Evolutionary conservation across 2,329 filamentous ascomycete species (phyloP).

Genomic region (Pseudogymnoascus sp.): DNA sequence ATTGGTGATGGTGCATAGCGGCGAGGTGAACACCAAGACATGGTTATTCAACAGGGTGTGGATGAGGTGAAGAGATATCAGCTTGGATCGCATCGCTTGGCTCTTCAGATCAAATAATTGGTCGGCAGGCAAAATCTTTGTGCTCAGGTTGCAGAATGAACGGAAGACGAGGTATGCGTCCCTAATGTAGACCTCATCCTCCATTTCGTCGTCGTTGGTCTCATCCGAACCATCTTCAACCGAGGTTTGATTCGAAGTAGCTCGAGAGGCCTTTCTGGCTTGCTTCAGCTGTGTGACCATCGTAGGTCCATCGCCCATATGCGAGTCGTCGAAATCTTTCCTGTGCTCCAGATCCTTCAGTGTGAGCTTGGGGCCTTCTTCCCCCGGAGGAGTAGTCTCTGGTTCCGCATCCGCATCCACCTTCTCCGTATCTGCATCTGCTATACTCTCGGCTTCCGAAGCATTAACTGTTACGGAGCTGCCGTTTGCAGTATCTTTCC

Average conservation of each 20-base stretch:
- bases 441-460: slow-evolving; percentile 22
- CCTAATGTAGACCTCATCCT: slow-evolving; percentile 94
- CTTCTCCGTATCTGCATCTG: slow-evolving; percentile 18
- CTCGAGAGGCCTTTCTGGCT: slow-evolving; percentile 34
- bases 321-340: slow-evolving; percentile 61
- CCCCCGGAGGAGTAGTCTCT: slow-evolving; percentile 24
- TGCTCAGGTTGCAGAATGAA: slow-evolving; percentile 95
- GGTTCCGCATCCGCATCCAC: slow-evolving; percentile 17
- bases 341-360: slow-evolving; percentile 61
- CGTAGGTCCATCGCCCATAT: slow-evolving; percentile 59
- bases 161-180: slow-evolving; percentile 96
- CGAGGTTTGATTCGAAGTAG: slow-evolving; percentile 48
- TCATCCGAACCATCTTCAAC: slow-evolving; percentile 51
- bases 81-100: slow-evolving; percentile 94
- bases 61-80: slow-evolving; percentile 91
- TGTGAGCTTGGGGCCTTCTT: slow-evolving; percentile 50
- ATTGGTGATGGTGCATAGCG: slow-evolving; percentile 84
- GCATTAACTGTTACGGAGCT: slow-evolving; percentile 29
- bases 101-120: slow-evolving; percentile 89
- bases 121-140: slow-evolving; percentile 81
- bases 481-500: slow-evolving; percentile 23
- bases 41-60: slow-evolving; percentile 95
- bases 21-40: slow-evolving; percentile 82
- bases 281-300: slow-evolving; percentile 59
- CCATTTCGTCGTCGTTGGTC: slow-evolving; percentile 56